Evolutionary conservation across 768 basidiomycete species (phyloP).

Genomic region (Xerocomus potaroensis): DNA sequence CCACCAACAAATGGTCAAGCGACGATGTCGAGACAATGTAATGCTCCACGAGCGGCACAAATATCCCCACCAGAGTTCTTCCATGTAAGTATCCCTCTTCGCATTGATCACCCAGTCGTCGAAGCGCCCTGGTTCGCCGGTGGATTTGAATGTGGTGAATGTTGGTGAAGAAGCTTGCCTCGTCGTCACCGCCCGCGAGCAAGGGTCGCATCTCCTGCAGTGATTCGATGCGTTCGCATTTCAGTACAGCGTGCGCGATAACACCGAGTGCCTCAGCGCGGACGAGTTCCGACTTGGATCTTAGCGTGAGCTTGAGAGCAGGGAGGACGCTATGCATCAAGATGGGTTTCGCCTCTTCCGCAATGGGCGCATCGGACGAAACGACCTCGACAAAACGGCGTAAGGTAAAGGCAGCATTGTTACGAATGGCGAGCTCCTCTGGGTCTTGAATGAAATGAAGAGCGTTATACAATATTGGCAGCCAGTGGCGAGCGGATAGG

Average conservation of each 20-base stretch:
- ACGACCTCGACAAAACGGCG: slow-evolving; percentile 70
- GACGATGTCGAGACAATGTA: slow-evolving; percentile 62
- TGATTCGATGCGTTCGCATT: slow-evolving; percentile 51
- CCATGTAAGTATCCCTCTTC: slow-evolving; percentile 62
- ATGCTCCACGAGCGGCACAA: slow-evolving; percentile 83
- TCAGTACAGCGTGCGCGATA: slow-evolving; percentile 66
- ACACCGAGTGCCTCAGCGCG: slow-evolving; percentile 79
- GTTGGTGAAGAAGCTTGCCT: slow-evolving; percentile 97
- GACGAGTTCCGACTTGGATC: slow-evolving; percentile 81
- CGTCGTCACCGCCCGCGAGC: slow-evolving; percentile 83
- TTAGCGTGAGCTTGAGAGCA: slow-evolving; percentile 73
- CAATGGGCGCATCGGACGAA: slow-evolving; percentile 29
- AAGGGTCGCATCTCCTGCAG: slow-evolving; percentile 79
- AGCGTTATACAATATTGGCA: slow-evolving; percentile 78
- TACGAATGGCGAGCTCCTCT: slow-evolving; percentile 81
- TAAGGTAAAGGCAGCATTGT: slow-evolving; percentile 71
- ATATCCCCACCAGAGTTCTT: slow-evolving; percentile 70
- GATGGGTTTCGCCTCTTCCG: slow-evolving; percentile 44
- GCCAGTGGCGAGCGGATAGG: slow-evolving; percentile 63
- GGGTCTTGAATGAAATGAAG: slow-evolving; percentile 86
- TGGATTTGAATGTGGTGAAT: slow-evolving; percentile 91
- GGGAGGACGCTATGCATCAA: slow-evolving; percentile 70
- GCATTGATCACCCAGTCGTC: slow-evolving; percentile 76
- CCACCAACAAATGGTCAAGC: slow-evolving; percentile 82
- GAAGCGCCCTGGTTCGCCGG: slow-evolving; percentile 79